Conservation (phyloP, 257 asterid species). For the Solanum sejunctum region DNA sequence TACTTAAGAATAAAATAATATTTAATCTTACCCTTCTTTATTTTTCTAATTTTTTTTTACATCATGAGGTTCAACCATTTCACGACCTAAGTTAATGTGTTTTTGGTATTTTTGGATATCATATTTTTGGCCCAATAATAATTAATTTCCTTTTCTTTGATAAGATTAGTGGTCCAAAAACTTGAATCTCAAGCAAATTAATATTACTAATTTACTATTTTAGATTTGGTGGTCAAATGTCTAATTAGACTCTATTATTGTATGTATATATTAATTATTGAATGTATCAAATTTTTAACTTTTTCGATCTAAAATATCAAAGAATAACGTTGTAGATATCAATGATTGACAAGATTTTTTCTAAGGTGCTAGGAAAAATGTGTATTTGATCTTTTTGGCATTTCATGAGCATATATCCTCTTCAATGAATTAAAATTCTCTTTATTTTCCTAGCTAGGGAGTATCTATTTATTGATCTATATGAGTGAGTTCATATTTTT, state of each 20-base stretch:
- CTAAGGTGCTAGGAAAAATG: not conserved
- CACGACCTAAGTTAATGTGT: not conserved
- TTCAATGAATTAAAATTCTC: too few relatives aligned
- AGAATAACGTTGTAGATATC: too few relatives aligned
- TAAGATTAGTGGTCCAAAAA: not conserved
- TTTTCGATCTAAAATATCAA: too few relatives aligned
- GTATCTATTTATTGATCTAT: too few relatives aligned
- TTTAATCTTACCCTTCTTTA: too few relatives aligned
- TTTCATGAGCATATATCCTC: not conserved
- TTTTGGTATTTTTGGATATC: not conserved
- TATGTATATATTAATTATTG: not conserved
- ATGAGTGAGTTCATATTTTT: too few relatives aligned
- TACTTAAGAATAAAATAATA: too few relatives aligned
- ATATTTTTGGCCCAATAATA: not conserved
- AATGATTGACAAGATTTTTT: too few relatives aligned
- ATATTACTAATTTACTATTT: not conserved
- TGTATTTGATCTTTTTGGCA: not conserved
- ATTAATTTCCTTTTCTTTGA: not conserved
- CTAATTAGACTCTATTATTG: not conserved
- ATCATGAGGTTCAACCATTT: too few relatives aligned
- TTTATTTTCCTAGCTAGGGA: too few relatives aligned
- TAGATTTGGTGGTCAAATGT: not conserved
- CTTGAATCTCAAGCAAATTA: not conserved
- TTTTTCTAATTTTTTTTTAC: too few relatives aligned
- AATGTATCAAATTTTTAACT: too few relatives aligned